Base-by-base conservation (phyloP, 2,329 filamentous ascomycete genomes). In the Sclerotinia trifoliorum region DNA sequence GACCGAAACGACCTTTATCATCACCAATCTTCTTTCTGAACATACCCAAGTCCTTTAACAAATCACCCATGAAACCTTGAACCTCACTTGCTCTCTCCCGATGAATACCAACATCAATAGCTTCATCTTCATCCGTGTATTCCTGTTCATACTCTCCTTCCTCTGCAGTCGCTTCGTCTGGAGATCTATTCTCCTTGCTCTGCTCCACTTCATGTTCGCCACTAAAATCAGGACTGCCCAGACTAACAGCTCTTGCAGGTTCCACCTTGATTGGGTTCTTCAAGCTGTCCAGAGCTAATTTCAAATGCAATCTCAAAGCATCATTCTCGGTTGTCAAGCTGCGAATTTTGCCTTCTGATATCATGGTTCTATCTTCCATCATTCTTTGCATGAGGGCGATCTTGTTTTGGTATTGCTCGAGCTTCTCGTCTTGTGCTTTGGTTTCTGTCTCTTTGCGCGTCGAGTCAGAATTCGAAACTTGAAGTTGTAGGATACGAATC, bases 401-500 rank as follows among this genome's bases (percentile, higher is more conserved):
- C 75, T 94, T 91, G 72, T 89, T 88, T 81, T 99, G 95, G 80
- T 98, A 99, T 79, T 97, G 93, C 75, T 98, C 95, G 32, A 99
- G 83, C 74, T 90, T 90, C 78, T 95, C 92, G 71, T 93, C 92
- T 72, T 92, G 89, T 42, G 77, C 76, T 65, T 74, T 75, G 67
- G 88, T 90, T 74, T 94, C 92, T 77, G 92, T 90, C 79, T 95
- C 92, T 65, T 85, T 87, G 74, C 84, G 87, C 71, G 83, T 81
- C 63, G 83, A 86, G 75, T 92, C 87, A 13, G 85, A 86, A 32
- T 62, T 51, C 11, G 60, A 67, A 32, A 90, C 87, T 11, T 82
- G 92, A 71, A 96, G 84, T 78, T 98, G 94, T 64, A 99, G 83
- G 39, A 84, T 81, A 26, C 93, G 92, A 73, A 99, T 99, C 73